Conservation (phyloP, 1,284 basidiomycete species). For the Trichosporon ovoides region DNA sequence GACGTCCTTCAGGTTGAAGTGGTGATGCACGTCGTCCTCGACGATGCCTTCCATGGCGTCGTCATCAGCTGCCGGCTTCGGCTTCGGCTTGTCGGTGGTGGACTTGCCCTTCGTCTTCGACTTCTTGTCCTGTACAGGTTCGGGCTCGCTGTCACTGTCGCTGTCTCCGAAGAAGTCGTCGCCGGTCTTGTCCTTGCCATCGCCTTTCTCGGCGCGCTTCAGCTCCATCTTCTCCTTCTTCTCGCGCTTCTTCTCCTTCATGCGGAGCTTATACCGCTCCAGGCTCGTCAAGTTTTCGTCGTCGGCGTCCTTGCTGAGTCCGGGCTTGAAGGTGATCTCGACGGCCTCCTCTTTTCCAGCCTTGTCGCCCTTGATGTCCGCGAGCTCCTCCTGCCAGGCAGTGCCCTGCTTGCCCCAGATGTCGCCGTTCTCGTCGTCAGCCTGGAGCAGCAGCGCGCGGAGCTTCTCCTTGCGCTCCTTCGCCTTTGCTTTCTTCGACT, state of each 20-base stretch:
- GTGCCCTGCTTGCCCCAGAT: conserved; percentile 63
- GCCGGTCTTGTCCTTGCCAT: conserved; percentile 21
- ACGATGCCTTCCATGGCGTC: conserved; percentile 31
- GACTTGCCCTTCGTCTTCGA: conserved; percentile 9
- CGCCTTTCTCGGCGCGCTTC: conserved; percentile 48
- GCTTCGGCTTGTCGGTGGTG: conserved; percentile 10
- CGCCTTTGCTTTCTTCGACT: conserved; percentile 48
- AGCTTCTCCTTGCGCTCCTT: conserved; percentile 58
- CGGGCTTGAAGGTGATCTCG: conserved; percentile 90
- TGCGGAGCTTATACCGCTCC: conserved; percentile 72
- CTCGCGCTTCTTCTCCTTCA: conserved; percentile 75
- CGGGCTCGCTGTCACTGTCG: conserved; percentile 34
- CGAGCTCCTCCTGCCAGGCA: conserved; percentile 25
- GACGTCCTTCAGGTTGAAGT: conserved; percentile 89
- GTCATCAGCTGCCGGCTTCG: conserved; percentile 17
- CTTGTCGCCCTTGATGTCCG: conserved; percentile 50
- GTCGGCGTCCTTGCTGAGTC: conserved; percentile 55
- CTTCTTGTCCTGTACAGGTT: conserved; percentile 4
- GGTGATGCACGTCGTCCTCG: conserved; percentile 20
- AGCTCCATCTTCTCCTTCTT: conserved; percentile 53
- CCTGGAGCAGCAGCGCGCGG: conserved; percentile 64
- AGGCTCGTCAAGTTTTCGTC: conserved; percentile 70
- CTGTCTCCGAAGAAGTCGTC: conserved; percentile 72
- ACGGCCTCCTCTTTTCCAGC: conserved; percentile 55
- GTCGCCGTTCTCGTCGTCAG: conserved; percentile 53